Percentiles rank a stretch among this genome's conserved stretches.
Conservation (phyloP, 306 rosid genomes). For the Lathyrus sativus region DNA sequence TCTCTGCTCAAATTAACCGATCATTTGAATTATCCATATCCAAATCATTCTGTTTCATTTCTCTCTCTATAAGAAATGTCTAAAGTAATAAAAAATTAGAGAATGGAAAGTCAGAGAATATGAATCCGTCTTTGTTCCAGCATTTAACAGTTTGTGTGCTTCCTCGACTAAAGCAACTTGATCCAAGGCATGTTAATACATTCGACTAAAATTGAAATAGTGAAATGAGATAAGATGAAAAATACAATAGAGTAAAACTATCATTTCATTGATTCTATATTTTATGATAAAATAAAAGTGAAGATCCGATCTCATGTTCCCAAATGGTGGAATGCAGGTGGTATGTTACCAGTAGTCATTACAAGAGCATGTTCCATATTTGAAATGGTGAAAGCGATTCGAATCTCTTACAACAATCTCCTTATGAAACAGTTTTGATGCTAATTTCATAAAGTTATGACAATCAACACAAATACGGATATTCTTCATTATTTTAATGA, state of each 20-base stretch:
- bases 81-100: too few relatives aligned
- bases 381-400: slow-evolving; percentile 84
- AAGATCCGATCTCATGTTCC: background rate
- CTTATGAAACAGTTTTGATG: slow-evolving; percentile 60
- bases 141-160: slow-evolving; percentile 48
- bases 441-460: slow-evolving; percentile 85
- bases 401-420: slow-evolving; percentile 87
- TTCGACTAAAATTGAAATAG: slow-evolving; percentile 29
- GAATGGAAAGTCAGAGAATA: too few relatives aligned
- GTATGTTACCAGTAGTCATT: slow-evolving; percentile 70
- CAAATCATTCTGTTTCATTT: too few relatives aligned
- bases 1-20: too few relatives aligned
- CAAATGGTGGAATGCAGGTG: slow-evolving; percentile 7
- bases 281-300: background rate
- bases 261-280: background rate
- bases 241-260: background rate
- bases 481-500: slow-evolving; percentile 80
- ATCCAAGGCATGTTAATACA: slow-evolving; percentile 37
- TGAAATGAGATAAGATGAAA: slow-evolving; percentile 4
- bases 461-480: slow-evolving; percentile 91
- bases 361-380: slow-evolving; percentile 72
- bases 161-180: slow-evolving; percentile 56
- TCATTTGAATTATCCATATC: too few relatives aligned
- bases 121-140: slow-evolving; percentile 16
- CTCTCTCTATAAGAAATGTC: too few relatives aligned